Evolutionary conservation across 1,284 basidiomycete species (phyloP).

Genomic region (Ustilago trichophora): DNA sequence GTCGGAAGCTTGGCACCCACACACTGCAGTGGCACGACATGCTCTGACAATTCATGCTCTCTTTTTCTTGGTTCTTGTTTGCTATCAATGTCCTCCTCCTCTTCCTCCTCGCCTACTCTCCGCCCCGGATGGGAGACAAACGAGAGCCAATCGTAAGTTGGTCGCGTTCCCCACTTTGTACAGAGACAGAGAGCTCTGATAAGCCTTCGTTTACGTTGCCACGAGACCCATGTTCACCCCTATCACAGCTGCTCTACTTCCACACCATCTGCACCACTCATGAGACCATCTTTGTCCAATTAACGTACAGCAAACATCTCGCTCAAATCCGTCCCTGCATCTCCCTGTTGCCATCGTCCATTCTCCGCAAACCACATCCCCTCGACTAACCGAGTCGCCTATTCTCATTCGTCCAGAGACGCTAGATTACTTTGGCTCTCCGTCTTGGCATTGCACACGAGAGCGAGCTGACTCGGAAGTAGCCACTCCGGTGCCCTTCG

Average conservation of each 20-base stretch:
- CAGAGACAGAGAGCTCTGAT: too few relatives aligned
- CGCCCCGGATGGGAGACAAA: too few relatives aligned
- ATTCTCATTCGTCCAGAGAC: conserved; percentile 12
- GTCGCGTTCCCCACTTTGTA: background rate
- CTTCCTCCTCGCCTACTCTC: too few relatives aligned
- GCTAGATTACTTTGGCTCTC: background rate
- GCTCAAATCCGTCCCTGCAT: conserved; percentile 28
- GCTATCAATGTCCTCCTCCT: too few relatives aligned
- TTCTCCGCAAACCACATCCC: too few relatives aligned
- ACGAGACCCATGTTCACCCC: conserved; percentile 8
- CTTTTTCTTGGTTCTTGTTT: too few relatives aligned
- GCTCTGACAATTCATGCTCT: too few relatives aligned
- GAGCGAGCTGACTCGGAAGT: conserved; percentile 13
- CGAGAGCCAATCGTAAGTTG: conserved; percentile 14
- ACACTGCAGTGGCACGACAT: too few relatives aligned
- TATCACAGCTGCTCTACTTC: too few relatives aligned
- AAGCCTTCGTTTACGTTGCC: conserved; percentile 9
- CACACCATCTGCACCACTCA: conserved; percentile 10
- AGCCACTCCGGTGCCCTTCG: conserved; percentile 1
- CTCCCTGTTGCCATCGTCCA: too few relatives aligned
- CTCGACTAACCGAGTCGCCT: too few relatives aligned
- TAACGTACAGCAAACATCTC: too few relatives aligned
- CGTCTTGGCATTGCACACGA: background rate
- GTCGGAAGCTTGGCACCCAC: conserved; percentile 46
- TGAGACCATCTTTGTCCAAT: conserved; percentile 38